Evolutionary conservation across 2,329 filamentous ascomycete genomes (phyloP).

Genomic region (Monosporascus sp.): DNA sequence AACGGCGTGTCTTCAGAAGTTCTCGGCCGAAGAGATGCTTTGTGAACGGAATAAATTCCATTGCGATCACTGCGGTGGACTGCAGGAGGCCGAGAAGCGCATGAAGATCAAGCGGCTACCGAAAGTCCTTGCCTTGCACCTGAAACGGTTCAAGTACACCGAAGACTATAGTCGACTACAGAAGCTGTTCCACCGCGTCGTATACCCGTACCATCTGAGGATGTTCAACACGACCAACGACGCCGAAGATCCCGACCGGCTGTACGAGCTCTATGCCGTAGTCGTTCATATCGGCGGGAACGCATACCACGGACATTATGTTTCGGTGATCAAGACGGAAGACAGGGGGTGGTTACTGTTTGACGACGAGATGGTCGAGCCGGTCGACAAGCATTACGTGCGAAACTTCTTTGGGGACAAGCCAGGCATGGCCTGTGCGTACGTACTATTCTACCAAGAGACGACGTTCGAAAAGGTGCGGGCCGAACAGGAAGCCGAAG

Average conservation of each 20-base stretch:
- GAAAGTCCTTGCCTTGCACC: constrained; percentile 82
- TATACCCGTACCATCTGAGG: constrained; percentile 93
- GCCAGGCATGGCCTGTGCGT: constrained; percentile 85
- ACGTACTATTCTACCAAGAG: constrained; percentile 97
- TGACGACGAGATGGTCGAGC: constrained; percentile 97
- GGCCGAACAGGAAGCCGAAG: constrained; percentile 80
- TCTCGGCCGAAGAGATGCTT: constrained; percentile 97
- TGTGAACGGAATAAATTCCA: constrained; percentile 99
- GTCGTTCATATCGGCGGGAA: constrained; percentile 97
- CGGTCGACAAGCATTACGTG: constrained; percentile 93
- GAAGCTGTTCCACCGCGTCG: constrained; percentile 93
- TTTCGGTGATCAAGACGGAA: constrained; percentile 95
- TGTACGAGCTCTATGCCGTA: constrained; percentile 96
- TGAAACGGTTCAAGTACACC: constrained; percentile 98
- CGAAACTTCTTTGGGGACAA: constrained; percentile 96
- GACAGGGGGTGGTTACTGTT: constrained; percentile 95
- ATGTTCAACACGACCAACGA: constrained; percentile 98
- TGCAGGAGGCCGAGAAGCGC: constrained; percentile 96
- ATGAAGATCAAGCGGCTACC: constrained; percentile 98
- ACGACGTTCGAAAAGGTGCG: constrained; percentile 64
- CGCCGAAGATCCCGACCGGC: constrained; percentile 82
- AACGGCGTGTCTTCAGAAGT: constrained; percentile 89
- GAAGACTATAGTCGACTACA: constrained; percentile 90
- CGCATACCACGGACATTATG: constrained; percentile 95
- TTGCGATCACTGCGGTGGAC: constrained; percentile 91